Evolutionary conservation across 768 basidiomycete genomes (phyloP), one percentile per base, ranked within the genome.

Genomic region (Agaricus subrufescens): DNA sequence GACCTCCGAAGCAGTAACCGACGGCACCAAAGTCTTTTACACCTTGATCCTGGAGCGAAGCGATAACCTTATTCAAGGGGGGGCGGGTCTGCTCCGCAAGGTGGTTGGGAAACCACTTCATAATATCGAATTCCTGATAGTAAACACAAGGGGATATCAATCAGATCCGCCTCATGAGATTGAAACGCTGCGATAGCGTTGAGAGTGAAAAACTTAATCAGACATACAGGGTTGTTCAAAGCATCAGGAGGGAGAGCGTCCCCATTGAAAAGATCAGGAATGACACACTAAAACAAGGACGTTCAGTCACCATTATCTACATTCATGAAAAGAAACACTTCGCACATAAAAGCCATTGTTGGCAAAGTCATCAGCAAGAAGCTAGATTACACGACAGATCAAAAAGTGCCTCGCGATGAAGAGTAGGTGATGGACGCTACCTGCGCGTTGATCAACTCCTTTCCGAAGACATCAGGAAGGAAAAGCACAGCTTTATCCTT

Each of bases 1-100:
- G 57, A 77, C 82, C 87, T 57, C 86, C 85, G 53, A 80, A 84
- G 72, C 89, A 91, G 73, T 83, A 90, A 3, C 86, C 87, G 4
- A 79, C 78, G 0, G 83, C 82, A 0, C 72, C 86, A 55, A 91
- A 77, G 6, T 65, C 66, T 1, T 73, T 81, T 23, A 90, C 72
- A 1, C 87, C 89, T 58, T 79, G 63, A 31, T 69, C 78, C 64
- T 83, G 84, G 58, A 91, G 76, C 0, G 73, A 79, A 3, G 65
- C 67, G 31, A 87, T 73, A 44, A 86, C 81, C 48, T 77, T 80
- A 69, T 88, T 77, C 27, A 88, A 59, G 3, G 62, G 11, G 1
- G 82, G 81, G 11, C 80, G 79, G 1, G 79, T 81, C 10, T 63
- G 38, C 0, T 63, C 73, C 14, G 58, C 26, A 6, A 63, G 65